Evolutionary conservation across 192 early-diverging fungal species (phyloP), one percentile per base, ranked within the genome.

Genomic region (Geranomyces variabilis): DNA sequence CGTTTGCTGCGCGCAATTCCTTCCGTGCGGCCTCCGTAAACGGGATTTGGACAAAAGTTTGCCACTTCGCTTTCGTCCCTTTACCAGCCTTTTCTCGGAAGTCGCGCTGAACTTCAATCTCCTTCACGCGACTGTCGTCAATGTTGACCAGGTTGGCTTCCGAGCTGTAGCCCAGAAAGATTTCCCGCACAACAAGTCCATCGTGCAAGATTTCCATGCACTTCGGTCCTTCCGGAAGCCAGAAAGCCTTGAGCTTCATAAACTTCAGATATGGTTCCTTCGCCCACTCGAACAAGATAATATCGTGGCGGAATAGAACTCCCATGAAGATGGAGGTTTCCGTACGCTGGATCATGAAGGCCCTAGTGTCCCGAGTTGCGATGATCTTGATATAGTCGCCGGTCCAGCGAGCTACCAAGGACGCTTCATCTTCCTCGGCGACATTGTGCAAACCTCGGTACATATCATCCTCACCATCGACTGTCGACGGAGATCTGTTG

Each of bases 181-280:
- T 64, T 46, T 89, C 86, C 17, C 80, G 74, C 9, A 85, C 80
- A 45, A 74, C 71, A 28, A 87, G 48, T 9, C 87, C 87, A 47
- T 89, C 87, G 59, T 88, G 83, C 28, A 88, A 66, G 1, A 89
- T 30, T 22, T 79, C 69, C 75, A 89, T 78, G 44, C 76, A 80
- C 66, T 88, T 86, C 33, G 87, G 87, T 17, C 70, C 58, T 74
- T 87, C 87, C 13, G 87, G 87, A 33, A 89, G 67, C 87, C 87
- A 89, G 71, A 89, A 89, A 8, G 77, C 80, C 68, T 89, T 89
- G 46, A 89, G 69, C 60, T 89, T 88, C 86, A 89, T 87, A 77
- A 89, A 89, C 63, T 81, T 82, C 34, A 81, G 65, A 70, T 89
- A 89, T 63, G 87, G 87, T 55, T 86, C 86, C 67, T 78, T 83